phyloP scores from a whole-genome alignment of 768 basidiomycete species.

The Calvatia gigantea region DNA sequence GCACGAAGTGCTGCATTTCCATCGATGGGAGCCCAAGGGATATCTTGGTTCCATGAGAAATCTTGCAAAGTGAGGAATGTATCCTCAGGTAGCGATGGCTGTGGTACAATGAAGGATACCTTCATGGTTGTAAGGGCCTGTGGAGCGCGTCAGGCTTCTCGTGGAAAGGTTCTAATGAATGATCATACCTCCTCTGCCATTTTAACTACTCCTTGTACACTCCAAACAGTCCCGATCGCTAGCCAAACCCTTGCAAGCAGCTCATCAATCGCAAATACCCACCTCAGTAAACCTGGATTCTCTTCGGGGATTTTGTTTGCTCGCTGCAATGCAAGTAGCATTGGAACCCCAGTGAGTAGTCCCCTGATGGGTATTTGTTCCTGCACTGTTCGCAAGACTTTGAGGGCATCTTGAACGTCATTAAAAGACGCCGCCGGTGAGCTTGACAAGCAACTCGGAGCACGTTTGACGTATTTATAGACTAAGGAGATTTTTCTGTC shows the following conservation, averaged over 20 bases:
- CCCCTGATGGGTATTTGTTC: conserved; percentile 72
- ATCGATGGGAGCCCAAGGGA: conserved; percentile 14
- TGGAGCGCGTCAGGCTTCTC: conserved; percentile 14
- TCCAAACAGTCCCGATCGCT: conserved; percentile 70
- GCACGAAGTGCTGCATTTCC: conserved; percentile 41
- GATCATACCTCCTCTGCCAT: conserved; percentile 53
- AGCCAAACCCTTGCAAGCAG: conserved; percentile 65
- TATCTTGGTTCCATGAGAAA: conserved; percentile 10
- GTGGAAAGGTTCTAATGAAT: conserved; percentile 5
- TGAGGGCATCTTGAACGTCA: conserved; percentile 72
- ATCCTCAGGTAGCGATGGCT: conserved; percentile 6
- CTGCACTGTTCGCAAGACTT: conserved; percentile 65
- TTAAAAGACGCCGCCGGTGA: conserved; percentile 34
- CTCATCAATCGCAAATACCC: conserved; percentile 55
- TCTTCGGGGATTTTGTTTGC: conserved; percentile 42
- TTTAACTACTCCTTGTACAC: conserved; percentile 46
- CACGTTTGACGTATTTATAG: conserved; percentile 36
- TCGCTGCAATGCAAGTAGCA: conserved; percentile 74
- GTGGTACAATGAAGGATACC: conserved; percentile 4
- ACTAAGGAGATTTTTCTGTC: conserved; percentile 56
- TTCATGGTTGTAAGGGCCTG: conserved; percentile 9
- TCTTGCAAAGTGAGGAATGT: conserved; percentile 11
- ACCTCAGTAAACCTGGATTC: conserved; percentile 36
- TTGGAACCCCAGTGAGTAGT: conserved; percentile 75
- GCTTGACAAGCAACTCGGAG: conserved; percentile 36